These are phyloP conservation scores for Cetraspora pellucida DNA, from an alignment of 192 early-diverging fungal species.

Conservation along the genomic window DNA sequence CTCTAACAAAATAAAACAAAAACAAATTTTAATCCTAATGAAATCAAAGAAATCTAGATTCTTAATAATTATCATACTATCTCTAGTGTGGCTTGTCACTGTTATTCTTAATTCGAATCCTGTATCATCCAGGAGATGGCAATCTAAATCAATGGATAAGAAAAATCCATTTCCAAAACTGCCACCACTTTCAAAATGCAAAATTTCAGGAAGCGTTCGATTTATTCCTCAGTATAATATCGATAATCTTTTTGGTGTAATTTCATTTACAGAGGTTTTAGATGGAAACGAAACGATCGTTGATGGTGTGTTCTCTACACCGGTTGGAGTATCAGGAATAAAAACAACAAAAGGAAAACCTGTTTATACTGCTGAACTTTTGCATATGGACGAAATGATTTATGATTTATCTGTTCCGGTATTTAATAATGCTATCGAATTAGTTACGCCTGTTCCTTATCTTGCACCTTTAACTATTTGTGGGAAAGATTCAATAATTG, in stretches of 20 bases:
- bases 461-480: background rate
- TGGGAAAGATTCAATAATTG: background rate
- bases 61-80: too few species aligned
- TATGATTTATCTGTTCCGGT: background rate
- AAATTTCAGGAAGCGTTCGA: background rate
- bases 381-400: background rate
- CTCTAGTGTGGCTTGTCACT: too few species aligned
- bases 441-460: background rate
- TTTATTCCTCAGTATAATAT: background rate
- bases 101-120: too few species aligned
- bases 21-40: too few species aligned
- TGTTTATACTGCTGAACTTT: background rate
- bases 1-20: too few species aligned
- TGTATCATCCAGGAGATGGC: too few species aligned
- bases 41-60: too few species aligned
- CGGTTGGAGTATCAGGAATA: background rate
- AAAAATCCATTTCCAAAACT: too few species aligned
- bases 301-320: background rate
- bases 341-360: background rate
- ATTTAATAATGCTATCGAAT: background rate
- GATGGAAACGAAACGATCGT: background rate
- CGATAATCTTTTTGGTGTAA: background rate
- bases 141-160: too few species aligned
- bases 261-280: background rate
- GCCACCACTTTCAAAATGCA: background rate